Evolutionary conservation across 192 early-diverging fungal genomes (phyloP).

Genomic region (Lunasporangiospora selenospora): DNA sequence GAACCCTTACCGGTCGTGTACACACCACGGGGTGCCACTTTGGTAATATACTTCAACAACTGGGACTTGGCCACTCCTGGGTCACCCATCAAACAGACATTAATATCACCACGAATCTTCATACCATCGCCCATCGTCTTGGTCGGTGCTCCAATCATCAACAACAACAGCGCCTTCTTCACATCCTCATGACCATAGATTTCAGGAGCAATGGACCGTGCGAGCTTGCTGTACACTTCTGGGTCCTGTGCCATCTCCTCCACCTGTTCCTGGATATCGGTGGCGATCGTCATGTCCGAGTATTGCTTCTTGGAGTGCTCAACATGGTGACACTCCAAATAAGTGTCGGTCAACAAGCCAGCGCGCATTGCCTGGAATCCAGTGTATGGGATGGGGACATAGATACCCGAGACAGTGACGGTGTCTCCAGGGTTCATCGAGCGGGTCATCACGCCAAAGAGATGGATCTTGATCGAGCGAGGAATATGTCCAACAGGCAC

Average conservation of each 20-base stretch:
- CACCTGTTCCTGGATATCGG: constrained; percentile 59
- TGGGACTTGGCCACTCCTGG: constrained; percentile 99
- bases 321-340: constrained; percentile 89
- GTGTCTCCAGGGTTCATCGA: constrained; percentile 88
- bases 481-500: constrained; percentile 99
- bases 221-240: constrained; percentile 78
- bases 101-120: constrained; percentile 97
- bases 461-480: constrained; percentile 92
- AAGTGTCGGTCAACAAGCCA: constrained; percentile 94
- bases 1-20: constrained; percentile 97
- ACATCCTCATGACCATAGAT: constrained; percentile 94
- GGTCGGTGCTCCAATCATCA: constrained; percentile 81
- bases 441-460: constrained; percentile 82
- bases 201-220: constrained; percentile 85
- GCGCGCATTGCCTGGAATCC: constrained; percentile 92
- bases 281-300: constrained; percentile 74
- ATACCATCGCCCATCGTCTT: constrained; percentile 91
- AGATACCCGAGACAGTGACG: constrained; percentile 84
- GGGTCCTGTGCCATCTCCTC: constrained; percentile 67
- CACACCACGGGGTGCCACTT: constrained; percentile 93
- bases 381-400: constrained; percentile 90
- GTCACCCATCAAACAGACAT: constrained; percentile 98
- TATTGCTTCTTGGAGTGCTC: constrained; percentile 92
- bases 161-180: constrained; percentile 87
- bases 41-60: constrained; percentile 92